phyloP scores from a whole-genome alignment of 2,329 filamentous ascomycete species.

The Apiospora pterosperma region DNA sequence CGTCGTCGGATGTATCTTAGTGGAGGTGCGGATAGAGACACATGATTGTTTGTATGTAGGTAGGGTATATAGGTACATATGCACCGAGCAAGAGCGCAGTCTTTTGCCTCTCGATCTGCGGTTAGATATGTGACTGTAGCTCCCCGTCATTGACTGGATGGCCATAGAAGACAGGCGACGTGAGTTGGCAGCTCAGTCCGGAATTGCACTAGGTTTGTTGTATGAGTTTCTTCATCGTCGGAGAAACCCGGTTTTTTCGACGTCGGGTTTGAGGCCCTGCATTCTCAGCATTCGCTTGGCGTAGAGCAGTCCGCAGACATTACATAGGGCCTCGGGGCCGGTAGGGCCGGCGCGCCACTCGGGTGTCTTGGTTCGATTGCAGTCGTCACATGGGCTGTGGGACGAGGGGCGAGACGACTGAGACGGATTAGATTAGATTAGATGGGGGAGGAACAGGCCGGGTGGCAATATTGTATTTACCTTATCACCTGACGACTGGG shows the following conservation, averaged over 20 bases:
- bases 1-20: not conserved
- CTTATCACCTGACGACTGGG: too few relatives aligned
- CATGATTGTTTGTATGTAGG: not conserved
- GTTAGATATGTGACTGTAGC: not conserved
- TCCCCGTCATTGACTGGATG: too few relatives aligned
- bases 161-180: too few relatives aligned
- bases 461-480: too few relatives aligned
- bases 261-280: not conserved
- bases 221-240: too few relatives aligned
- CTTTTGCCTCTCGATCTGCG: not conserved
- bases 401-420: not conserved
- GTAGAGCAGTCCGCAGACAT: constrained; percentile 63
- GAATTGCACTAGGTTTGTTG: not conserved
- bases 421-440: too few relatives aligned
- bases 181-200: too few relatives aligned
- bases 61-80: too few relatives aligned
- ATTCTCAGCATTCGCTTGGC: constrained; percentile 15
- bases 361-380: constrained; percentile 71
- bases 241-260: not conserved
- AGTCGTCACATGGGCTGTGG: constrained; percentile 26
- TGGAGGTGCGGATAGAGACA: not conserved
- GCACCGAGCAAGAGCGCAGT: not conserved
- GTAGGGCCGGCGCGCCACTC: constrained; percentile 75
- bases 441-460: too few relatives aligned
- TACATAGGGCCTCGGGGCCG: constrained; percentile 68